Base-by-base conservation (phyloP, 2,329 filamentous ascomycete genomes). In the Penicillium sp. region DNA sequence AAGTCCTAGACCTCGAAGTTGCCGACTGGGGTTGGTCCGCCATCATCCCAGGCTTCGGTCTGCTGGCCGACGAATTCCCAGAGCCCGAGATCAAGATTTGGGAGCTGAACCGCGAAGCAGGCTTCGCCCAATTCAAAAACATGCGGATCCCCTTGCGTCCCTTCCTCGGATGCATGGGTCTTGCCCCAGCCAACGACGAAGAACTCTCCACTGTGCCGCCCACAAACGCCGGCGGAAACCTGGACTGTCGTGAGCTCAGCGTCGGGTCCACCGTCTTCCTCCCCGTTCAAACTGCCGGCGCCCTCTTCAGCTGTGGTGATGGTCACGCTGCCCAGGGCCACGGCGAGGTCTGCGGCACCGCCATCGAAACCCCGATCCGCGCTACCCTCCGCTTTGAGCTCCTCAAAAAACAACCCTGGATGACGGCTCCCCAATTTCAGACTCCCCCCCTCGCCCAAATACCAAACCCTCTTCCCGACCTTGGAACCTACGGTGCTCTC, bases 271-370 rank as follows among this genome's bases (percentile, higher is more conserved):
- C 69, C 5, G 70, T 83, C 20, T 82, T 78, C 62, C 72, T 83
- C 1, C 80, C 81, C 14, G 76, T 82, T 13, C 75, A 81, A 62
- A 76, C 77, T 0, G 61, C 73, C 3, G 81, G 81, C 0, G 81
- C 79, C 1, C 69, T 82, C 13, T 82, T 83, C 64, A 81, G 78
- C 64, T 81, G 79, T 57, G 81, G 81, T 35, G 81, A 84, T 62
- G 81, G 80, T 0, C 81, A 83, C 64, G 80, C 79, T 3, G 80
- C 79, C 0, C 81, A 83, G 62, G 81, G 81, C 3, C 79, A 82
- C 57, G 81, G 81, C 4, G 81, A 83, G 60, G 78, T 83, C 22
- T 82, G 80, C 60, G 80, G 81, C 6, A 81, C 79, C n/a, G 81
- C 81, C 7, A 81, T 83, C 61, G 81, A 83, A 71, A 82, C 80